These are phyloP conservation scores for Fusarium paranaense DNA, from an alignment of 2,329 filamentous ascomycete genomes.

Conservation along the genomic window DNA sequence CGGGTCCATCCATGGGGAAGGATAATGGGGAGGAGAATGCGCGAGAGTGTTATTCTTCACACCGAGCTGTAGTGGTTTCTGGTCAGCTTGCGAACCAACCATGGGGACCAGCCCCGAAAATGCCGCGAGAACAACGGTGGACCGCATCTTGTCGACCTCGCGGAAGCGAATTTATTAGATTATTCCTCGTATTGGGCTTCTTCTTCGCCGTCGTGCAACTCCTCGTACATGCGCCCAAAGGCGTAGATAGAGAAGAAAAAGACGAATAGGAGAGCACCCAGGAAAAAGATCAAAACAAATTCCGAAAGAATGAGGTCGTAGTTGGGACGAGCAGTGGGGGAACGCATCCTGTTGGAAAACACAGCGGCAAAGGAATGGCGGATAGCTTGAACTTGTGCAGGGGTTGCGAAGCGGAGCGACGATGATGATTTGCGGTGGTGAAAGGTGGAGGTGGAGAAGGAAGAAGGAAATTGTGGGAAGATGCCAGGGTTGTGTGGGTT, in stretches of 20 bases:
- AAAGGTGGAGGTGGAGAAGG: neutral
- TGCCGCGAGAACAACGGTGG: conserved; percentile 11
- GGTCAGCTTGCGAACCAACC: conserved; percentile 37
- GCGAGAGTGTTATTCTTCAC: conserved; percentile 43
- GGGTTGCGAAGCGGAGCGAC: neutral
- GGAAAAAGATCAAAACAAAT: neutral
- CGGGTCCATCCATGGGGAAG: conserved; percentile 87
- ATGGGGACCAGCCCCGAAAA: conserved; percentile 18
- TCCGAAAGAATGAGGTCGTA: neutral
- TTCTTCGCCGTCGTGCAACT: too few species aligned
- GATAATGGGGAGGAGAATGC: conserved; percentile 74
- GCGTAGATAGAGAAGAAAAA: neutral
- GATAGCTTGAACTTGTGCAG: neutral
- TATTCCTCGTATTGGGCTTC: too few species aligned
- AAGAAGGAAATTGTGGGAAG: neutral
- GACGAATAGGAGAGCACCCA: neutral
- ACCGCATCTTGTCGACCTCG: conserved; percentile 24
- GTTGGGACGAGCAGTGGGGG: neutral
- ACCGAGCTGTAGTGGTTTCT: conserved; percentile 13
- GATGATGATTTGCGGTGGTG: neutral
- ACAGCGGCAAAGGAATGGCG: neutral
- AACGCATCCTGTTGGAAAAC: neutral
- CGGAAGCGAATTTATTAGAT: neutral
- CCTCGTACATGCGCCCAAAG: neutral
- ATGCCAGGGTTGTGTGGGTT: neutral